Evolutionary conservation across 768 basidiomycete genomes (phyloP).

Genomic region (Suillus cothurnatus): DNA sequence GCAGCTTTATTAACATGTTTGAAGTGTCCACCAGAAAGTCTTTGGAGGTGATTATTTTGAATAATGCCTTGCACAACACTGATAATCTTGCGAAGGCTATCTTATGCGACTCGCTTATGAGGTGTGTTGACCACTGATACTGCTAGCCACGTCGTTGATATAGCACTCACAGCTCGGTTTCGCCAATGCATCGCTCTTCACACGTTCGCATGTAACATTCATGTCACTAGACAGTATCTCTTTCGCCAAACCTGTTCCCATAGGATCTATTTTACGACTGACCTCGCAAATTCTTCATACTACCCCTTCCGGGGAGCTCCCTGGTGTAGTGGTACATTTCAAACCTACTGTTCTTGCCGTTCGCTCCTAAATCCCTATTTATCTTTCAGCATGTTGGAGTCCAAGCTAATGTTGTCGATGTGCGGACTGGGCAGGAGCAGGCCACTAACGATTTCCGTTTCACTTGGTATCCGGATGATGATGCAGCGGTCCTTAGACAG

Average conservation of each 20-base stretch:
- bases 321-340: conserved; percentile 60
- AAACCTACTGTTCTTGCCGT: neutral
- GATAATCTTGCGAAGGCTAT: conserved; percentile 35
- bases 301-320: conserved; percentile 26
- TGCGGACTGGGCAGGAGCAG: conserved; percentile 61
- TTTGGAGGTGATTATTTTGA: conserved; percentile 61
- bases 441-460: conserved; percentile 79
- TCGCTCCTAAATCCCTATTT: neutral
- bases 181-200: conserved; percentile 70
- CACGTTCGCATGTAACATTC: conserved; percentile 66
- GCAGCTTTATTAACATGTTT: conserved; percentile 2
- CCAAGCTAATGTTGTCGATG: conserved; percentile 70
- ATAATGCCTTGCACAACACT: neutral
- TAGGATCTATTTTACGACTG: conserved; percentile 78
- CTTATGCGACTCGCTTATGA: conserved; percentile 74
- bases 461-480: conserved; percentile 61
- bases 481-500: conserved; percentile 38
- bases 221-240: conserved; percentile 79
- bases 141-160: neutral
- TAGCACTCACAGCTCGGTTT: conserved; percentile 59
- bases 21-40: conserved; percentile 77
- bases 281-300: conserved; percentile 71
- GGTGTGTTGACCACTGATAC: conserved; percentile 34
- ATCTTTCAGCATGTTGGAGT: conserved; percentile 65
- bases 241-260: conserved; percentile 80